Conservation (phyloP, 108 stramenopile species). For the Pelagomonas calceolata region DNA sequence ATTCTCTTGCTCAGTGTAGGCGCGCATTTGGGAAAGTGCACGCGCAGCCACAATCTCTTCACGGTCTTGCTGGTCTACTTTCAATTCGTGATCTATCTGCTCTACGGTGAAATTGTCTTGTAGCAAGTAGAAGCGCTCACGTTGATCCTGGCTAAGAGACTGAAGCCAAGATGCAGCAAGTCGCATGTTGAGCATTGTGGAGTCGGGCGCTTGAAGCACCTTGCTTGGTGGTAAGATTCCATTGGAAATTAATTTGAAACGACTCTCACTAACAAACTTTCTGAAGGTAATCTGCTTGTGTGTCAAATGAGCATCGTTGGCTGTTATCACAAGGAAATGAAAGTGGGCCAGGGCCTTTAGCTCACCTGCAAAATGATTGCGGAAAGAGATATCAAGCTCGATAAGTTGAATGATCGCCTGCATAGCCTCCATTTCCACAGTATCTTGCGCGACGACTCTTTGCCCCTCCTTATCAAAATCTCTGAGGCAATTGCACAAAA, state of each 20-base stretch:
- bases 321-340: neutral
- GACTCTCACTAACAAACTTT: neutral
- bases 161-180: neutral
- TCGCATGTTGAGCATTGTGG: neutral
- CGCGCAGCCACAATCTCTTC: neutral
- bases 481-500: no score
- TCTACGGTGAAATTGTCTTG: neutral
- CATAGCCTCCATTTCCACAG: no score
- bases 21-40: neutral
- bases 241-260: neutral
- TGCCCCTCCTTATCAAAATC: no score
- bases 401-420: no score
- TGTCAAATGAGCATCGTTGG: neutral
- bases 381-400: no score
- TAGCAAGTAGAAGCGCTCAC: neutral
- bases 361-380: no score
- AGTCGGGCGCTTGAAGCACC: neutral
- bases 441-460: no score
- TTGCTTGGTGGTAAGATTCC: neutral
- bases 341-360: no score
- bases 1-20: no score
- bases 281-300: neutral
- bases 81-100: neutral
- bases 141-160: neutral
- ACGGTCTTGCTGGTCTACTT: neutral